Evolutionary conservation across 768 basidiomycete species (phyloP).

Genomic region (Termitomyces sp.): DNA sequence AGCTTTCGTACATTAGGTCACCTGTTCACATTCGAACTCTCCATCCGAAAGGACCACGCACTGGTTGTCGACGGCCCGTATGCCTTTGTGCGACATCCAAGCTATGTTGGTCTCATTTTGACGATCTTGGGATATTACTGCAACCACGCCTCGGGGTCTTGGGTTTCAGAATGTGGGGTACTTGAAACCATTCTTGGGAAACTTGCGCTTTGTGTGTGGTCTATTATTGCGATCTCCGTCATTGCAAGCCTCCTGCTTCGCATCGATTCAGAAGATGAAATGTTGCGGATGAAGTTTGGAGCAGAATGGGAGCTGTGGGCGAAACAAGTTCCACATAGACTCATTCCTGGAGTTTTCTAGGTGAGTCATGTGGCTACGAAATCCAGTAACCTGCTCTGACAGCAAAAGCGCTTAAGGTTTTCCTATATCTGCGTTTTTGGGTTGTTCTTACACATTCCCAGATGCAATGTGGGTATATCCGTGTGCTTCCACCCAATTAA

Average conservation of each 20-base stretch:
- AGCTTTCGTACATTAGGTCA: constrained; percentile 33
- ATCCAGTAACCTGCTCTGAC: not conserved
- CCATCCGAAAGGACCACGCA: constrained; percentile 27
- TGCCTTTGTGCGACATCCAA: constrained; percentile 33
- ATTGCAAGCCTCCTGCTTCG: constrained; percentile 24
- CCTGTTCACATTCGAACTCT: constrained; percentile 36
- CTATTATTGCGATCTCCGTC: constrained; percentile 20
- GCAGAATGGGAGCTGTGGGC: constrained; percentile 25
- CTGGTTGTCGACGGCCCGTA: constrained; percentile 34
- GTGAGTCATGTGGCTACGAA: not conserved
- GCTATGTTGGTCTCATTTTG: constrained; percentile 31
- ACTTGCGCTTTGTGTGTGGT: constrained; percentile 20
- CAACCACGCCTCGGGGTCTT: constrained; percentile 26
- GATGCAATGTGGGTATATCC: not conserved
- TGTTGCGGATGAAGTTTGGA: constrained; percentile 26
- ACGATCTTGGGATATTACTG: constrained; percentile 24
- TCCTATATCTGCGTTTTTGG: not conserved
- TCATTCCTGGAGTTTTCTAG: constrained; percentile 31
- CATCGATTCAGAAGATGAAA: constrained; percentile 29
- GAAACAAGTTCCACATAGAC: constrained; percentile 22
- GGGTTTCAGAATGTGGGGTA: constrained; percentile 29
- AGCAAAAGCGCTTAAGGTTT: not conserved
- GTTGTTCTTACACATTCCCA: not conserved
- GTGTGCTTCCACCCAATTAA: not conserved
- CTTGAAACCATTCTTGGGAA: constrained; percentile 15